Evolutionary conservation across 2,329 filamentous ascomycete species (phyloP), one percentile per base, ranked within the genome.

Genomic region (Botryotinia globosa): DNA sequence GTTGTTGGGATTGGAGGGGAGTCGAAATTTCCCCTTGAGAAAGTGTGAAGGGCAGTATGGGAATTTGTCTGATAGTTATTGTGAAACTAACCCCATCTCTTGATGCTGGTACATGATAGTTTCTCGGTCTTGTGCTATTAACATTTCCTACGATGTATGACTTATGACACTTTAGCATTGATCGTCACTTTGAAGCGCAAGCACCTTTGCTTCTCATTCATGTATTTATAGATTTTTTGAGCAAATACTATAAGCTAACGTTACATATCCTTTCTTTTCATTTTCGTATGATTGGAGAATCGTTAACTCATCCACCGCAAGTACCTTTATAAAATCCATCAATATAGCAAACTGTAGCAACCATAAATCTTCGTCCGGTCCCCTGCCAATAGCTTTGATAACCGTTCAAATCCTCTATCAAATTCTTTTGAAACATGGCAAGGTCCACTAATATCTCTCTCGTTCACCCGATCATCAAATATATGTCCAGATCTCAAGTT

Each of bases 1-100:
- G 83, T 77, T 91, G 88, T 77, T 92, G 88, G 88, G 91, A 92
- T 81, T 92, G 89, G 89, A 88, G 87, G 78, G 89, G 89, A 2
- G 84, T 88, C 74, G 90, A 91, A 80, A 83, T 92, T 54, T 79
- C 84, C 75, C 88, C 89, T 39, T 91, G 79, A 84, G 45, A n/a
- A 22, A 25, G 22, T 8, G 37, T 16, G 3, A 7, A 22, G 12
- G 16, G 64, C 45, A 39, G 45, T 45, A 16, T 32, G 18, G 16
- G 25, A 29, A 3, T 3, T 67, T n/a, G 1, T 16, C 14, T 12
- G 25, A 18, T 25, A 16, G 4, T 9, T 32, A 37, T 42, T 39
- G 18, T 14, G 25, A 25, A 42, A 2, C 37, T 51, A 37, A 8
- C 25, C 10, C 37, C n/a, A 34, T n/a, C 56, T 20, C 29, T 67